Evolutionary conservation across 2,329 filamentous ascomycete genomes (phyloP), one percentile per base, ranked within the genome.

Genomic region (Cercospora sojina): DNA sequence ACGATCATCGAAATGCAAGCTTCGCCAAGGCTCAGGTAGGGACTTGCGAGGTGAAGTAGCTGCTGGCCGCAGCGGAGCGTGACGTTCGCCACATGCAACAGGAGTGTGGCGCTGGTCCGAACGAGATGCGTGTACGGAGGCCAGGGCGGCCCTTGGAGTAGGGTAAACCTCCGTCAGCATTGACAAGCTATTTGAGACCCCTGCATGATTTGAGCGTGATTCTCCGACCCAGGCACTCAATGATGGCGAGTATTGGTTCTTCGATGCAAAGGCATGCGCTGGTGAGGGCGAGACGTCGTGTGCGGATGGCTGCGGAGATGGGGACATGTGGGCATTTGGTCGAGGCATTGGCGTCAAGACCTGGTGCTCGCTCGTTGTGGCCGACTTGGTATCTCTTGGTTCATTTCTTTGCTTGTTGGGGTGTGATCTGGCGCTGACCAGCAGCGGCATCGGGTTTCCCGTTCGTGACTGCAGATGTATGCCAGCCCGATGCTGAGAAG

Each of bases 231-330:
- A 67, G 65, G 63, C 35, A 20, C 51, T 56, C 13, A 27, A 25
- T 56, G 60, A 41, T 43, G 27, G 51, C 63, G 56, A 35, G 20
- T 38, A 32, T 6, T 58, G 62, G 69, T 49, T 27, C 68, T 41
- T 43, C 64, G 32, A 41, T 62, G 70, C 29, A 67, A 65, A 51
- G 67, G 64, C 62, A 65, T 65, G 47, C 25, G 29, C 51, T 25
- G 51, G 13, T 16, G 51, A 29, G 25, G 51, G 25, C 20, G 51
- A 56, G 29, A 67, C 66, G 43, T 56, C 67, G 23, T 64, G 64
- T 25, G 67, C 71, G 59, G 72, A 69, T 59, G 67, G 62, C 62
- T 65, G 69, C 60, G 67, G 70, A 69, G 68, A 32, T 58, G 60
- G 68, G 64, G 63, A 61, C 60, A 64, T 23, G 29, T 66, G 58